A percentile compares a stretch with the other conserved stretches of the same genome.
Conservation (phyloP, 345 rosid species). For the Angophora floribunda region DNA sequence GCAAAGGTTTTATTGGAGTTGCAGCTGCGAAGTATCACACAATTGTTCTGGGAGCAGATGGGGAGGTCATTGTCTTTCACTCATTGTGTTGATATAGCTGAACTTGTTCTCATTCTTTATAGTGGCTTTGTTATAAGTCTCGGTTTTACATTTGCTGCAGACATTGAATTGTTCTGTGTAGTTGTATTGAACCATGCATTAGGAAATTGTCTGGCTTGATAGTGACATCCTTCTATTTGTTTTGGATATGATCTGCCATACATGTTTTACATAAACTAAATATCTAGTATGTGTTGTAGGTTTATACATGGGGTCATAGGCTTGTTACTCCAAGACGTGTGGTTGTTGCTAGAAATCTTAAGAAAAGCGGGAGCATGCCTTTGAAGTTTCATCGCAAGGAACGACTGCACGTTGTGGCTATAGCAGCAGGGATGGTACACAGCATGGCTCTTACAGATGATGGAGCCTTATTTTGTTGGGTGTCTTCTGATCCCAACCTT, state of each 20-base stretch:
- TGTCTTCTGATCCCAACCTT: constrained; percentile 80
- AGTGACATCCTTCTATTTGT: neutral
- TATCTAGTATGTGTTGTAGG: constrained; percentile 28
- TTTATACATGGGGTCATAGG: constrained; percentile 94
- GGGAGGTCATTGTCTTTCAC: constrained; percentile 53
- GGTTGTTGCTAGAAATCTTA: constrained; percentile 54
- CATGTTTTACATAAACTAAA: neutral
- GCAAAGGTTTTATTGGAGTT: constrained; percentile 54
- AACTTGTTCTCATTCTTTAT: neutral
- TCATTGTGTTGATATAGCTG: neutral
- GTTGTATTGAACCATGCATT: neutral
- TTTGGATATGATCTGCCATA: neutral
- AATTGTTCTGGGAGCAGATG: constrained; percentile 64
- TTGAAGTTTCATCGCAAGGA: constrained; percentile 73
- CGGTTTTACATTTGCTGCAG: neutral
- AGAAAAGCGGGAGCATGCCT: constrained; percentile 54
- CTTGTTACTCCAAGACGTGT: constrained; percentile 90
- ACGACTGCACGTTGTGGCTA: constrained; percentile 62
- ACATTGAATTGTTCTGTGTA: neutral
- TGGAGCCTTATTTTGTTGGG: constrained; percentile 91
- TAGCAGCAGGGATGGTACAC: constrained; percentile 92
- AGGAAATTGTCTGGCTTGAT: neutral
- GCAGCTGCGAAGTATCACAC: constrained; percentile 88
- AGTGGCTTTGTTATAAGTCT: neutral
- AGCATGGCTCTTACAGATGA: constrained; percentile 90